These are phyloP conservation scores for Trametes cubensis DNA, from an alignment of 768 basidiomycete genomes.

Conservation along the genomic window DNA sequence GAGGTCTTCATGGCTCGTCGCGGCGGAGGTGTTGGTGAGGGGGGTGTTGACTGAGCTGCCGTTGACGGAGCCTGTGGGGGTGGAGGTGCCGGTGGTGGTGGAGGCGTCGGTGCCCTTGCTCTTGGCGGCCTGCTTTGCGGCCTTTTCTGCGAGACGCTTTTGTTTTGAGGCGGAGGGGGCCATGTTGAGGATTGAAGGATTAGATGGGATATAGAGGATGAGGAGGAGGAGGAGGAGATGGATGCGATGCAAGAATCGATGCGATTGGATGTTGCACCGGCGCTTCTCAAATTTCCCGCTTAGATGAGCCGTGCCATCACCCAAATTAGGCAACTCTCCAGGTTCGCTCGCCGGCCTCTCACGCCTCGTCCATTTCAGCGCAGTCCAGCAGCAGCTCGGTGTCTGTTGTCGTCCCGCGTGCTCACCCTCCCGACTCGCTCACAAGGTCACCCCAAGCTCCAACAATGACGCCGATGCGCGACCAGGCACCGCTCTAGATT, in stretches of 20 bases:
- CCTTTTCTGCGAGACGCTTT: conserved; percentile 95
- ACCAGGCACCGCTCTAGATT: too few relatives aligned
- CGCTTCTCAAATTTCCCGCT: conserved; percentile 28
- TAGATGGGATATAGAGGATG: conserved; percentile 3
- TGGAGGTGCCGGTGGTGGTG: conserved; percentile 58
- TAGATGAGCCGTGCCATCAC: conserved; percentile 23
- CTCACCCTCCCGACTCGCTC: too few relatives aligned
- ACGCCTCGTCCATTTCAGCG: not conserved
- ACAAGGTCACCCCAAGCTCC: too few relatives aligned
- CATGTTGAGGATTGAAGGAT: conserved; percentile 23
- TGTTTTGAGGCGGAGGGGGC: conserved; percentile 84
- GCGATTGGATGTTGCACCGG: not conserved
- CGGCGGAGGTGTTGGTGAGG: conserved; percentile 78
- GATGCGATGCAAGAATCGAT: conserved; percentile 17
- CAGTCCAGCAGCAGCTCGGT: not conserved
- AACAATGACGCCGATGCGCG: not conserved
- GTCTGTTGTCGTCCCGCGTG: too few relatives aligned
- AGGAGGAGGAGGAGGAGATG: conserved; percentile 5
- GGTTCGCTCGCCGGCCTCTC: not conserved
- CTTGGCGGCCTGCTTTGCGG: conserved; percentile 74
- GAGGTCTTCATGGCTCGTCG: conserved; percentile 80
- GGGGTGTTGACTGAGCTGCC: conserved; percentile 75
- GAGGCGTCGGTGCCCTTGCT: conserved; percentile 41
- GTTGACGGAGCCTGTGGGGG: conserved; percentile 66
- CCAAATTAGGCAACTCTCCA: conserved; percentile 18